Evolutionary conservation across 2,329 filamentous ascomycete species (phyloP).

Genomic region (Neoascochyta sp.): DNA sequence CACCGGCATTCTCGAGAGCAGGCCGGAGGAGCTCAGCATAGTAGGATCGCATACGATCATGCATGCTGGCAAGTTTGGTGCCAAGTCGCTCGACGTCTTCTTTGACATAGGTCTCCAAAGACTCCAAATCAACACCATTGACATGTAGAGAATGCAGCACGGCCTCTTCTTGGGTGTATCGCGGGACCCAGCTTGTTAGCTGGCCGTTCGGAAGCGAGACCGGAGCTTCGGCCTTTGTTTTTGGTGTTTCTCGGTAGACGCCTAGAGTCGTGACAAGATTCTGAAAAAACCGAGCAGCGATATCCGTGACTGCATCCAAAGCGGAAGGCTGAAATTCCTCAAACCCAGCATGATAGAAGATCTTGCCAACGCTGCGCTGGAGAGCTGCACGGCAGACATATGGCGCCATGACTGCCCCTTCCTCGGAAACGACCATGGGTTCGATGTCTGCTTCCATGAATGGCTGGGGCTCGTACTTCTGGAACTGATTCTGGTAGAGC

Average conservation of each 20-base stretch:
- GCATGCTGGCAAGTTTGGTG: constrained; percentile 73
- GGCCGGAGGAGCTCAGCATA: constrained; percentile 90
- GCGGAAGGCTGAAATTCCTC: constrained; percentile 96
- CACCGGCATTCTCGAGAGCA: constrained; percentile 71
- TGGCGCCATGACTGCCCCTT: constrained; percentile 81
- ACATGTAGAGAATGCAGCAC: constrained; percentile 81
- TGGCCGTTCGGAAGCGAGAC: constrained; percentile 23
- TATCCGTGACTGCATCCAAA: constrained; percentile 82
- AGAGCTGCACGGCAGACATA: constrained; percentile 78
- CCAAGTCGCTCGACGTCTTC: constrained; percentile 89
- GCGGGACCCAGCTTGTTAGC: constrained; percentile 54
- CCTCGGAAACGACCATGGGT: constrained; percentile 83
- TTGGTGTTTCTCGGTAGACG: constrained; percentile 78
- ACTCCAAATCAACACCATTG: constrained; percentile 76
- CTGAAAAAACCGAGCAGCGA: constrained; percentile 83
- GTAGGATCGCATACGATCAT: constrained; percentile 92
- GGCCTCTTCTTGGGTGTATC: constrained; percentile 80
- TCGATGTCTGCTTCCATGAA: constrained; percentile 84
- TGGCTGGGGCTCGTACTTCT: constrained; percentile 87
- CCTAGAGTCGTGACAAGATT: constrained; percentile 78
- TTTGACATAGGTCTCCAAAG: constrained; percentile 79
- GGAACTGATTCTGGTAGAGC: constrained; percentile 98
- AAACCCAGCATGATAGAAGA: constrained; percentile 94
- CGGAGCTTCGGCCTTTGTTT: constrained; percentile 55
- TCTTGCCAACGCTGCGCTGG: constrained; percentile 86